A percentile compares a stretch with the other conserved stretches of the same genome.
phyloP scores from a whole-genome alignment of 768 basidiomycete genomes.

The Mycena albidolilacea region DNA sequence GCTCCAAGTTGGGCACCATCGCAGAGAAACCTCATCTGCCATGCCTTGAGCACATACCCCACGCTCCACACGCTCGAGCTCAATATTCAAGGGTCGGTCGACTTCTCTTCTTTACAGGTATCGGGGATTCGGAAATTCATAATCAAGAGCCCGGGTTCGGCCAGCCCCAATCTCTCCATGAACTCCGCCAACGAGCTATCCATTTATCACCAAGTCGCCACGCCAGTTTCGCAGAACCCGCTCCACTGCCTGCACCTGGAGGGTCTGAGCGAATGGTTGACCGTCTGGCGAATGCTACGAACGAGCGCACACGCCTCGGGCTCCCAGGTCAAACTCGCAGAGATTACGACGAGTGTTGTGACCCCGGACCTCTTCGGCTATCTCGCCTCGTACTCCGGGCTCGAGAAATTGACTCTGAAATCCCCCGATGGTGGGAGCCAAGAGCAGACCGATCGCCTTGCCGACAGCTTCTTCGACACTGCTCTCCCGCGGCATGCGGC shows the following conservation, averaged over 20 bases:
- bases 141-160: not conserved
- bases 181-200: not conserved
- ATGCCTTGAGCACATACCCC: not conserved
- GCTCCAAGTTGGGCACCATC: not conserved
- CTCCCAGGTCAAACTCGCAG: not conserved
- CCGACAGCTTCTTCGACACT: slow-evolving; percentile 4
- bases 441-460: not conserved
- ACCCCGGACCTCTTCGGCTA: not conserved
- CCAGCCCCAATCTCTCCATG: too few relatives aligned
- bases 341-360: not conserved
- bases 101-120: not conserved
- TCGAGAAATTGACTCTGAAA: not conserved
- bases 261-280: not conserved
- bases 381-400: slow-evolving; percentile 8
- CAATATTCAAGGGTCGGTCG: not conserved
- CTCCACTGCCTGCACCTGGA: not conserved
- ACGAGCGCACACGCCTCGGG: not conserved
- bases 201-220: not conserved
- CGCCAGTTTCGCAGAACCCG: not conserved
- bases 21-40: not conserved
- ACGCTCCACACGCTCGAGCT: not conserved
- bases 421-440: slow-evolving; percentile 2
- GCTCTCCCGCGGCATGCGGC: not conserved
- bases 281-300: not conserved
- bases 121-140: not conserved